Base-by-base conservation (phyloP, 208 protist species). In the Crithidia mellificae region DNA sequence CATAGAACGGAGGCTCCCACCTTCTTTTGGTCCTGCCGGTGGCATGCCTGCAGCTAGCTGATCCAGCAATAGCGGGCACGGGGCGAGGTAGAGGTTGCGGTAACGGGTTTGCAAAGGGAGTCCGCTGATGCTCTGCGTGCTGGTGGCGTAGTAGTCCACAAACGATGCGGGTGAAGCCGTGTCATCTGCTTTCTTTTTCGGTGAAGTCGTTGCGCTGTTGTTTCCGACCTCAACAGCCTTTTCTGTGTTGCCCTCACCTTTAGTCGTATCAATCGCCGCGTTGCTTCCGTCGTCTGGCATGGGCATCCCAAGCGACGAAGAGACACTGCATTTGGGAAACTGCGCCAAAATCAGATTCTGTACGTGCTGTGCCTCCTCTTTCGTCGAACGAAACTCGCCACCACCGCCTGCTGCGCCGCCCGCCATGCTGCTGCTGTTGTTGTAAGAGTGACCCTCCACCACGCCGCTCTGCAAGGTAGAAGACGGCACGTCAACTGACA, bases 131-230 rank as follows among this genome's bases (percentile, higher is more conserved):
- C 24, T 12, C 44, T 74, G 68, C 25, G 61, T 74, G 29, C 68
- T 74, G 17, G 61, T 49, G 8, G 68, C 68, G 27, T 63, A 74
- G 49, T 59, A 62, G 44, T 74, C 32, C 30, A 74, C 44, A 20
- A 32, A 53, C 22, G 38, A 2, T 22, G 22, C 1, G 19, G 41
- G 50, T 5, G 41, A 12, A 8, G 29, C 2, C n/a, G 5, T 5
- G 6, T 6, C 36, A 36, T 8, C 54, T 15, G 54, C 54, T 47
- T 3, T 15, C 9, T 6, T 20, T 47, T 11, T 11, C 7, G 5
- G 34, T 11, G 11, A 5, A 5, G 34, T 5, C 34, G 34, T 38
- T 11, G 34, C 34, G 34, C n/a, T n/a, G n/a, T n/a, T n/a, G n/a
- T n/a, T n/a, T n/a, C n/a, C n/a, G n/a, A 11, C 34, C 34, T 38